These are phyloP conservation scores for Stipa capillata DNA, from an alignment of 176 grass and related monocot species.

Conservation along the genomic window DNA sequence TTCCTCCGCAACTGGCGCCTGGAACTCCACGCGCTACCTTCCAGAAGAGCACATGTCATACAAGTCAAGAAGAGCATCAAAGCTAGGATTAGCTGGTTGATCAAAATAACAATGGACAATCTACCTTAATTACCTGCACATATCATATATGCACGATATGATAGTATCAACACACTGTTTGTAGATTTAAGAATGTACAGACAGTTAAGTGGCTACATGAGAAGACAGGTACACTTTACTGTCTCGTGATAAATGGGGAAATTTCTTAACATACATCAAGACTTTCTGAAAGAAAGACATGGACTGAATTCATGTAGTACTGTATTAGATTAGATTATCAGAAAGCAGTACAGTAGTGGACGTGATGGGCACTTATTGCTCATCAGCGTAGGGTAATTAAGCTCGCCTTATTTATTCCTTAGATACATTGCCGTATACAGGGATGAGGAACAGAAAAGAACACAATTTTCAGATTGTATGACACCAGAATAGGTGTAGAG, in stretches of 20 bases:
- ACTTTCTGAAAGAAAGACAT: background rate
- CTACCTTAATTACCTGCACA: background rate
- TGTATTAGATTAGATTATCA: background rate
- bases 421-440: constrained; percentile 8
- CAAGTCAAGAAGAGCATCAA: background rate
- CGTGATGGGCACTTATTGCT: background rate
- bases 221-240: constrained; percentile 2
- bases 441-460: background rate
- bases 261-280: background rate
- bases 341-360: background rate
- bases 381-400: background rate
- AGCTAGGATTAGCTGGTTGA: background rate
- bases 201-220: constrained; percentile 1
- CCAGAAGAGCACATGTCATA: background rate
- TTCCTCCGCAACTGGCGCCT: background rate
- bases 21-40: background rate
- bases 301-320: background rate
- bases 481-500: background rate
- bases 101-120: background rate
- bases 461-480: background rate
- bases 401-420: background rate
- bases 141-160: no score
- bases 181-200: background rate
- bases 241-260: constrained; percentile 6
- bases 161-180: background rate